Evolutionary conservation across 257 asterid genomes (phyloP), one percentile per base, ranked within the genome.

Genomic region (Gynochthodes officinalis): DNA sequence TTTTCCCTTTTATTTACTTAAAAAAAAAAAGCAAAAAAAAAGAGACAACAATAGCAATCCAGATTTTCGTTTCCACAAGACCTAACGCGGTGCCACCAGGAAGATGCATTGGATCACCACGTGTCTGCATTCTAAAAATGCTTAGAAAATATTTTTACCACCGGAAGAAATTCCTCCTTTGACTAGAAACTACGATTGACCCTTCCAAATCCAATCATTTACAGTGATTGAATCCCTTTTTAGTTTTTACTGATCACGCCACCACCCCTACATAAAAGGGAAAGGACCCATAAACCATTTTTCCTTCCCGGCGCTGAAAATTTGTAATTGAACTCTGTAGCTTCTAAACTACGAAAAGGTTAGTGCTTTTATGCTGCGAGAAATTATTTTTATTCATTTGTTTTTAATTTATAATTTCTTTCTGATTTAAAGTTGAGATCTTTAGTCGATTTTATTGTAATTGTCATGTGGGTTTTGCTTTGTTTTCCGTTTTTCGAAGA

Each of bases 121-220:
- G 74, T 70, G 74, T 37, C 74, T 54, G 7, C 54, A 53, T 18
- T 12, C 25, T 9, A 37, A 52, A 14, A 12, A 4, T 18, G 23
- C 12, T 50, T 55, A 10, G 15, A 11, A 12, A 21, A 44, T 6
- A 27, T 18, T 42, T 54, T 54, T 54, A 54, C 55, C 48, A 33
- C 14, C 33, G 68, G 37, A 58, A 59, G 33, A 13, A 43, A 63
- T 43, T 48, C 42, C 52, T 43, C 19, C 18, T 23, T 70, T 70
- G 74, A 70, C 65, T 39, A 25, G 42, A 23, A 70, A 37, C 7
- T 70, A 12, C 23, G 11, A 27, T 42, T 39, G 23, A 49, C 74
- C 52, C 33, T 57, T 16, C 37, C 39, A 37, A 53, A 25, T 65
- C 25, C 27, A 64, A 18, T 18, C 12, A 6, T 21, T 9, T 65